A percentile compares a stretch with the other conserved stretches of the same genome.
These are phyloP conservation scores for Chlamydomonas eustigma DNA, from an alignment of 139 green algal species.

Conservation along the genomic window DNA sequence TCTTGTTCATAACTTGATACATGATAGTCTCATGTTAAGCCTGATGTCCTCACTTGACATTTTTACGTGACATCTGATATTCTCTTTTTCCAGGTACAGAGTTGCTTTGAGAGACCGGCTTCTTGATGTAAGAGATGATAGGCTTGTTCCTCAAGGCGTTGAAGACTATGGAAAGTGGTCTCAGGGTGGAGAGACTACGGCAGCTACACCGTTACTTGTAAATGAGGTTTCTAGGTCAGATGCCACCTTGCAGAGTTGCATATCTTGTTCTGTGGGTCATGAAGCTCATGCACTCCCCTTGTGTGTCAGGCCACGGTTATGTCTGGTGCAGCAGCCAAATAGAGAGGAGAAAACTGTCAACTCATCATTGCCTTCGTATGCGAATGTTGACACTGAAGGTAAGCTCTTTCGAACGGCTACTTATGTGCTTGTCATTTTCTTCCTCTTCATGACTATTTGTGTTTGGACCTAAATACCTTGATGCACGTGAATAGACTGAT, in stretches of 20 bases:
- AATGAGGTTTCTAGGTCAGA: constrained; percentile 5
- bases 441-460: no score
- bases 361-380: no score
- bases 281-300: no score
- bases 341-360: not conserved
- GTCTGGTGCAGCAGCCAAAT: constrained; percentile 3
- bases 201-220: not conserved
- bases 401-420: no score
- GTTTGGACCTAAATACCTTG: no score
- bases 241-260: no score
- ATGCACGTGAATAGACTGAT: no score
- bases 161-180: no score
- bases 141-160: not conserved
- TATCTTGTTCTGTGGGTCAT: no score
- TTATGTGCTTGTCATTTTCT: no score
- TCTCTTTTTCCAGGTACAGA: not conserved
- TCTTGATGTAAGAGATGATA: not conserved
- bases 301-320: constrained; percentile 1
- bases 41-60: not conserved
- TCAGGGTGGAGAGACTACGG: not conserved
- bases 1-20: not conserved
- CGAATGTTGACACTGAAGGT: no score
- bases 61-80: not conserved
- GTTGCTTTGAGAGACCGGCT: not conserved
- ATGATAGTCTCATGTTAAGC: not conserved